A percentile compares a stretch with the other conserved stretches of the same genome.
These are phyloP conservation scores for Pyropia haitanensis DNA, from an alignment of 23 red algal species.

Conservation along the genomic window DNA sequence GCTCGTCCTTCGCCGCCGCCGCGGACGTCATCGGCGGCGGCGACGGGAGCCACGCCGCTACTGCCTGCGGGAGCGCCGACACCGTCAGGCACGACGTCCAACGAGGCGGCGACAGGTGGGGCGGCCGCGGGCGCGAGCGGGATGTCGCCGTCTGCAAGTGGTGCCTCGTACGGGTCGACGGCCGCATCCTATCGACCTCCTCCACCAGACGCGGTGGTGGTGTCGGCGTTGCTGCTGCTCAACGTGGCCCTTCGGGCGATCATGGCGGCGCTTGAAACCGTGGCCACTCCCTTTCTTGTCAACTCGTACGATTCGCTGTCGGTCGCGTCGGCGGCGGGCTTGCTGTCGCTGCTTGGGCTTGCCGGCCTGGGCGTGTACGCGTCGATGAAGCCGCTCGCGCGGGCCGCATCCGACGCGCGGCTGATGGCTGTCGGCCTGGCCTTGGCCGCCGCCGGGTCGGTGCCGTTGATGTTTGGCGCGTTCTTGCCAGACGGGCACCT, in stretches of 20 bases:
- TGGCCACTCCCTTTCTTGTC: constrained; percentile 72
- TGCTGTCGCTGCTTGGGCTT: constrained; percentile 60
- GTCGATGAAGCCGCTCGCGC: constrained; percentile 62
- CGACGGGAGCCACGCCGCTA: not conserved
- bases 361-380: constrained; percentile 74
- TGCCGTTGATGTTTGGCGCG: constrained; percentile 28
- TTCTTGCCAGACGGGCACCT: not conserved
- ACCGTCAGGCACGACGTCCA: too few relatives aligned
- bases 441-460: constrained; percentile 29
- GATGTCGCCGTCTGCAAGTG: constrained; percentile 39
- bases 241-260: constrained; percentile 86
- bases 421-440: constrained; percentile 52
- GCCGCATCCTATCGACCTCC: too few relatives aligned
- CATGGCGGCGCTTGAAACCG: constrained; percentile 79
- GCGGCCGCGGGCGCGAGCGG: constrained; percentile 6
- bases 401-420: constrained; percentile 41
- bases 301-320: constrained; percentile 39
- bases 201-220: too few relatives aligned
- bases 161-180: too few relatives aligned
- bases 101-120: too few relatives aligned
- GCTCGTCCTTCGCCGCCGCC: too few relatives aligned
- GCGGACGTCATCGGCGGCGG: not conserved
- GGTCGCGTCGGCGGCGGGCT: constrained; percentile 25
- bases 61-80: not conserved
- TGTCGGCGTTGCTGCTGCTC: constrained; percentile 26